Base-by-base conservation (phyloP, 305 asterid genomes). In the Fraxinus greggii region DNA sequence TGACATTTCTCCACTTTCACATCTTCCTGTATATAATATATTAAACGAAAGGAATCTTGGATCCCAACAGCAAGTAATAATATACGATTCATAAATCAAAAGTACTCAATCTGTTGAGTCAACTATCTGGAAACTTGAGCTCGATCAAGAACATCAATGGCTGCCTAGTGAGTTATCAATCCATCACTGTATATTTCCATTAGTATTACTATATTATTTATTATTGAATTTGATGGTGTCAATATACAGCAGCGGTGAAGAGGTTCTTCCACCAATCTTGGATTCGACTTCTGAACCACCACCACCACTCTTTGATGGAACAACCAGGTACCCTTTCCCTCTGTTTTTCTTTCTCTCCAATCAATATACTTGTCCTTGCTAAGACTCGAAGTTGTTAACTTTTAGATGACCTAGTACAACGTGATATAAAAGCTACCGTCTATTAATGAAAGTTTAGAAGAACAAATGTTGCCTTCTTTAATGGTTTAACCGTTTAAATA, bases 271-370 rank as follows among this genome's bases (percentile, higher is more conserved):
- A 23, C 90, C 92, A 17, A 31, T 40, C 36, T 48, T 91, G 85
- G 86, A 87, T 82, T 83, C 95, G 8, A 81, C 88, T 59, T 87
- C 93, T 42, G 86, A 89, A 29, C 90, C 86, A 5, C 93, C 92
- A 5, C 93, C 92, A 1, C 82, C 89, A 1, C 83, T 89, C 42
- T 89, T 89, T 48, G 94, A 91, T 77, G 94, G 94, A 73, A 84
- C 87, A 85, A 86, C 83, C 81, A 88, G 92, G 93, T 89, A 82
- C 29, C n/a, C 7, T n/a, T 3, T 45, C 35, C 7, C 78, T 8
- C 23, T 21, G 29, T 7, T 56, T n/a, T 15, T 75, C 74, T 81
- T 2, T 67, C 72, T 63, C 13, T 24, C 33, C 33, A 12, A 24
- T 63, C 17, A 3, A 1, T 63, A 24, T 28, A 10, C 72, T 24